Conservation (phyloP, 164 flowering plant genomes). For the Dillenia turbinata region DNA sequence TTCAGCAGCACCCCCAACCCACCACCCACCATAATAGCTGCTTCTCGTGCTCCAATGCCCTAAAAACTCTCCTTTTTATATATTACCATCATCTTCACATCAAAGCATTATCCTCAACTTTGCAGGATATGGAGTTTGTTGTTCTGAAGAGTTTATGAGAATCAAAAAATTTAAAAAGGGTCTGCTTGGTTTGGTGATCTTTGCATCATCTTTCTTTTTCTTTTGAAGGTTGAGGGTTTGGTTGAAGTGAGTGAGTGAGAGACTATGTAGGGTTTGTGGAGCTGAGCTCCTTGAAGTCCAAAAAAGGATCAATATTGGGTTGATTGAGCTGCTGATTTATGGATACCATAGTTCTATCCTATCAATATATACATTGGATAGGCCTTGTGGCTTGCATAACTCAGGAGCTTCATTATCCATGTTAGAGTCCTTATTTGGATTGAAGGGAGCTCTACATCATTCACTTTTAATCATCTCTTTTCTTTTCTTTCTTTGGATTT, state of each 20-base stretch:
- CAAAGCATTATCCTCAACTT: too few relatives aligned
- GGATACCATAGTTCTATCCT: slow-evolving; percentile 25
- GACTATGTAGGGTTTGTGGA: slow-evolving; percentile 10
- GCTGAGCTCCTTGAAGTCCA: slow-evolving; percentile 21
- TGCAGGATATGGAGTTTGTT: too few relatives aligned
- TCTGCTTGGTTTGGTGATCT: too few relatives aligned
- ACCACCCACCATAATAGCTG: too few relatives aligned
- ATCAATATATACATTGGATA: slow-evolving; percentile 13
- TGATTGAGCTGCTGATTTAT: slow-evolving; percentile 24
- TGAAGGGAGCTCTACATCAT: slow-evolving; percentile 39
- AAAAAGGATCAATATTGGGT: slow-evolving; percentile 8
- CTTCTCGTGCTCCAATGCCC: too few relatives aligned
- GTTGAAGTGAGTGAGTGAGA: neutral
- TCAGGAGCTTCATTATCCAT: slow-evolving; percentile 28
- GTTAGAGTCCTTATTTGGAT: slow-evolving; percentile 31
- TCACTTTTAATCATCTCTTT: neutral
- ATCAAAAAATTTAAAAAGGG: too few relatives aligned
- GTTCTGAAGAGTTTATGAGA: too few relatives aligned
- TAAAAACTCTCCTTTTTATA: too few relatives aligned
- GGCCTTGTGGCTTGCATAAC: slow-evolving; percentile 31
- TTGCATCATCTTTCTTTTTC: too few relatives aligned
- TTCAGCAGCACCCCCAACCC: too few relatives aligned
- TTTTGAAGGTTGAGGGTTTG: neutral
- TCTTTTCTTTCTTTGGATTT: neutral
- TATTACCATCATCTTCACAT: too few relatives aligned